A percentile compares a stretch with the other conserved stretches of the same genome.
These are phyloP conservation scores for Fusarium torreyae DNA, from an alignment of 2,329 filamentous ascomycete genomes.

Conservation along the genomic window DNA sequence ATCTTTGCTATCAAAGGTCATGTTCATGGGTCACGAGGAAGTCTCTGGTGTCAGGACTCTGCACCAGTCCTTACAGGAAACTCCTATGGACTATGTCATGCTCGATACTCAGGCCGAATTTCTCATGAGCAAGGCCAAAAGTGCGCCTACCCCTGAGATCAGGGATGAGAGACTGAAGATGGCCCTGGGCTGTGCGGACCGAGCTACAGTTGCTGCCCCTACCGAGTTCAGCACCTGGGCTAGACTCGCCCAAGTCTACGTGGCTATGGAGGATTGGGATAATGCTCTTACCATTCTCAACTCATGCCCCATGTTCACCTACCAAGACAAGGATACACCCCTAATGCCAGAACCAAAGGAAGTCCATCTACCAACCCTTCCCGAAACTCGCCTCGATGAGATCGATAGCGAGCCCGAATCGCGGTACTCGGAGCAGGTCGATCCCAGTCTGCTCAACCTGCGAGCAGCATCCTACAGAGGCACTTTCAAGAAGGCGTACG, in stretches of 20 bases:
- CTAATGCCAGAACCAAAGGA: slow-evolving; percentile 93
- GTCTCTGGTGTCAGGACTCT: slow-evolving; percentile 93
- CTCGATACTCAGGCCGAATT: slow-evolving; percentile 96
- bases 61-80: slow-evolving; percentile 88
- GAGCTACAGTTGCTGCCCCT: slow-evolving; percentile 93
- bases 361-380: slow-evolving; percentile 87
- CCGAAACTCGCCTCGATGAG: slow-evolving; percentile 93
- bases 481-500: slow-evolving; percentile 95
- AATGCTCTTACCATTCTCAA: slow-evolving; percentile 95
- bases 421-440: slow-evolving; percentile 86
- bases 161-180: slow-evolving; percentile 81
- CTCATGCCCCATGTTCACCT: slow-evolving; percentile 99
- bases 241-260: slow-evolving; percentile 91
- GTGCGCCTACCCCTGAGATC: slow-evolving; percentile 66
- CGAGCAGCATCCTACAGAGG: slow-evolving; percentile 93
- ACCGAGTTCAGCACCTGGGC: slow-evolving; percentile 99
- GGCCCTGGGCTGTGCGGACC: slow-evolving; percentile 92
- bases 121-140: slow-evolving; percentile 84
- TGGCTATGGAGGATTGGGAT: slow-evolving; percentile 96
- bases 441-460: slow-evolving; percentile 87
- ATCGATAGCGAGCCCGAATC: slow-evolving; percentile 93
- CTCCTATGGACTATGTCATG: slow-evolving; percentile 98
- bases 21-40: slow-evolving; percentile 96
- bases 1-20: slow-evolving; percentile 89
- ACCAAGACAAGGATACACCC: slow-evolving; percentile 97